Percentiles rank a stretch among this genome's conserved stretches.
phyloP scores from a whole-genome alignment of 371 early-diverging fungal genomes.

The Apophysomyces ossiformis region DNA sequence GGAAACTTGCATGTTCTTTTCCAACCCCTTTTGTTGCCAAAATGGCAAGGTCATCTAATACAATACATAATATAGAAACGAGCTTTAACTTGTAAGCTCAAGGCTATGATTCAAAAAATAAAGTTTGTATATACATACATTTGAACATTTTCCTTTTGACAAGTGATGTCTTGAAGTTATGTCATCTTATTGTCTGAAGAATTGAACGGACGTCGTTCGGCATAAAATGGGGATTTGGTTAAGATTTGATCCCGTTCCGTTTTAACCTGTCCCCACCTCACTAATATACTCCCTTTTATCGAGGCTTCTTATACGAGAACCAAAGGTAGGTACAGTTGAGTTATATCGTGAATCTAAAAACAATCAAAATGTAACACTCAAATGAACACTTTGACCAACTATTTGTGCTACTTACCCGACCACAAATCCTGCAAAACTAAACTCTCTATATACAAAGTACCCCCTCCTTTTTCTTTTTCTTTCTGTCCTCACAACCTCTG shows the following conservation, averaged over 20 bases:
- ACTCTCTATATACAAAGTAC: too few species aligned
- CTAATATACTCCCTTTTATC: not conserved
- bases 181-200: not conserved
- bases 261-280: not conserved
- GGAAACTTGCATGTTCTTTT: conserved; percentile 3
- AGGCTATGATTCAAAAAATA: not conserved
- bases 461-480: not conserved
- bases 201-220: not conserved
- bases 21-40: conserved; percentile 3
- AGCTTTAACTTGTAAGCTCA: not conserved
- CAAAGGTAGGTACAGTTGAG: too few species aligned
- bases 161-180: not conserved
- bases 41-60: not conserved
- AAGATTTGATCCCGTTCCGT: not conserved
- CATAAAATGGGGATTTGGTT: not conserved
- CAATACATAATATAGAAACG: not conserved
- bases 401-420: not conserved
- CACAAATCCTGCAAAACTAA: too few species aligned
- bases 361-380: not conserved
- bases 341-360: too few species aligned
- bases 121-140: too few species aligned
- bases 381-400: conserved; percentile 11
- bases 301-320: not conserved
- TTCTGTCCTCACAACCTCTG: not conserved
- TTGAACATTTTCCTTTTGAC: too few species aligned